Evolutionary conservation across 2,329 filamentous ascomycete species (phyloP), one percentile per base, ranked within the genome.

Genomic region (Ascocoryne sarcoides): DNA sequence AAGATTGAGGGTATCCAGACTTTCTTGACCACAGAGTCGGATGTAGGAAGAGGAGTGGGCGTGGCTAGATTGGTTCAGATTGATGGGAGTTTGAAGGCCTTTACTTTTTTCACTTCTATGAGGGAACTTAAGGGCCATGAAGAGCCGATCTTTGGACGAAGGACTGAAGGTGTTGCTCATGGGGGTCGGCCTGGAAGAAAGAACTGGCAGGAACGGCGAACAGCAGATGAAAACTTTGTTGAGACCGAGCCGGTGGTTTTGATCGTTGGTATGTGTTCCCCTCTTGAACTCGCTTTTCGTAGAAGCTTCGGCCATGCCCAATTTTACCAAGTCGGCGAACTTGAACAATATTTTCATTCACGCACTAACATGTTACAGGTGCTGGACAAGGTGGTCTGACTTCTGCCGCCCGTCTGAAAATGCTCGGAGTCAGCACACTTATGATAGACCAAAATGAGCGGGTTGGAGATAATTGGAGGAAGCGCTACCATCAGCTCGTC

Each of bases 401-500:
- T 0, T 62, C 65, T 1, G 75, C 73, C 0, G 76, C 75, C 0
- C 68, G 76, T 3, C 64, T 82, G 17, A 75, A 77, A 50, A 71
- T 73, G 64, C 65, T 80, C 1, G 67, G 70, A 1, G 60, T 82
- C 2, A 60, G 69, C 10, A 60, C 71, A 1, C 61, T 82, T 1
- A 52, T 82, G n/a, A 63, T 82, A 15, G 78, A 82, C 49, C 62
- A 65, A 16, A 73, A 78, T 41, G 62, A 69, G 0, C 63, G 68
- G 2, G 63, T 82, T 0, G 78, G 78, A 10, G 76, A 82, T 47
- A 81, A 75, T 54, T 82, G 79, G 79, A 65, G 77, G 12, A 65
- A 67, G 29, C 61, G 78, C 33, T 82, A 82, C 26, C 43, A 50
- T 32, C 73, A 79, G 44, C 70, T 84, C 0, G 77, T 83, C 1